phyloP scores from a whole-genome alignment of 176 grass and related monocot genomes.

The Oryza meridionalis region DNA sequence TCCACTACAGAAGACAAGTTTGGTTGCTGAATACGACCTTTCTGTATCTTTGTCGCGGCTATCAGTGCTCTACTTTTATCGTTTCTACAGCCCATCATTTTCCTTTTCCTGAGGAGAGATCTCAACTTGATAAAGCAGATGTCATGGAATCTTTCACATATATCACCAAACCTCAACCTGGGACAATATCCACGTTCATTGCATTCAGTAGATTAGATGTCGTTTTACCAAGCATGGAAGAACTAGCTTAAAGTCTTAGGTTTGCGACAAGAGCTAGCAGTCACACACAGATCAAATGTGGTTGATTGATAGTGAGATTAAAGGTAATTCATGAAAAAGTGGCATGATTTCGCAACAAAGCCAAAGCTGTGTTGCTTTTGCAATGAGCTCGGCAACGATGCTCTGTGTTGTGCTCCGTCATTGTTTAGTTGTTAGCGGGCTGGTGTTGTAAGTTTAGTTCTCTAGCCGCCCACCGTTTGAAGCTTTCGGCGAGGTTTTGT shows the following conservation, averaged over 20 bases:
- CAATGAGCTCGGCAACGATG: too few species aligned
- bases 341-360: not conserved
- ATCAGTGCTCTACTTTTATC: not conserved
- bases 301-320: not conserved
- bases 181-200: not conserved
- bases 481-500: too few species aligned
- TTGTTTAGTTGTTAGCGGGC: too few species aligned
- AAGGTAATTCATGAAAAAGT: not conserved
- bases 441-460: too few species aligned
- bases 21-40: slow-evolving; percentile 31
- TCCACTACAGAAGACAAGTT: slow-evolving; percentile 29
- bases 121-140: slow-evolving; percentile 7
- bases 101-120: slow-evolving; percentile 27
- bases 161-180: not conserved
- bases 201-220: not conserved
- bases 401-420: too few species aligned
- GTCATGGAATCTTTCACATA: slow-evolving; percentile 35
- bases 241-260: not conserved
- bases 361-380: too few species aligned
- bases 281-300: not conserved
- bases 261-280: not conserved
- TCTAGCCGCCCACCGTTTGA: too few species aligned
- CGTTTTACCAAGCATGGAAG: not conserved
- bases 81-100: slow-evolving; percentile 32
- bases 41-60: slow-evolving; percentile 36